Base-by-base conservation (phyloP, 129 eudicot genomes). In the Escallonia rubra region DNA sequence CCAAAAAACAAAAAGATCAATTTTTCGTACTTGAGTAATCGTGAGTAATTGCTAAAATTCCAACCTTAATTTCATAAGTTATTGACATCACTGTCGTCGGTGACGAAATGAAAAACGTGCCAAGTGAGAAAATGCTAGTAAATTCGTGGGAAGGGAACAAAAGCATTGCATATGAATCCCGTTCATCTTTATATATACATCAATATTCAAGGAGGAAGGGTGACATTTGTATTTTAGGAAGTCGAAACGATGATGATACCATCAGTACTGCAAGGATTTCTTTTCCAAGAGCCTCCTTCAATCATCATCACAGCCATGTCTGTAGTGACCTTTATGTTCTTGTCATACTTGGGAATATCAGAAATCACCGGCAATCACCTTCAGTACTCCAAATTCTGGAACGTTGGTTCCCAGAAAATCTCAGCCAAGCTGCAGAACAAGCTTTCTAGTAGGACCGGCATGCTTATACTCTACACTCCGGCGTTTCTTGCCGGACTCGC, bases 381-480 rank as follows among this genome's bases (percentile, higher is more conserved):
- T 63, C 76, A 79, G 57, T 82, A 86, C 68, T 86, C 91, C 59
- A 86, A 82, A 74, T 86, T 86, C 72, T 78, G 78, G 63, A 78
- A 72, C 43, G 71, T 69, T 11, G 60, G 70, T 53, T 52, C 61
- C 11, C 59, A 72, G 1, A 71, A 72, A 48, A 1, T 23, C 34
- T 23, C 34, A 23, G 34, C 34, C 34, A 23, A 23, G 34, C 46
- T 52, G 1, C 57, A 56, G 41, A 58, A 39, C 4, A 63, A 43
- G 72, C 10, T 85, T 60, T 45, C 81, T 4, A 83, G 94, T 41
- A 70, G 71, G 72, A 66, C 39, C n/a, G 89, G 94, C 47, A 87
- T 87, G 94, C 73, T 87, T 11, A 10, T 80, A 14, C 16, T 61
- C 43, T 87, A 83, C 41, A 69, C 84, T 15, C 94, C 89, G 0